Evolutionary conservation across 2,329 filamentous ascomycete species (phyloP).

Genomic region (Fusarium sulawesiense): DNA sequence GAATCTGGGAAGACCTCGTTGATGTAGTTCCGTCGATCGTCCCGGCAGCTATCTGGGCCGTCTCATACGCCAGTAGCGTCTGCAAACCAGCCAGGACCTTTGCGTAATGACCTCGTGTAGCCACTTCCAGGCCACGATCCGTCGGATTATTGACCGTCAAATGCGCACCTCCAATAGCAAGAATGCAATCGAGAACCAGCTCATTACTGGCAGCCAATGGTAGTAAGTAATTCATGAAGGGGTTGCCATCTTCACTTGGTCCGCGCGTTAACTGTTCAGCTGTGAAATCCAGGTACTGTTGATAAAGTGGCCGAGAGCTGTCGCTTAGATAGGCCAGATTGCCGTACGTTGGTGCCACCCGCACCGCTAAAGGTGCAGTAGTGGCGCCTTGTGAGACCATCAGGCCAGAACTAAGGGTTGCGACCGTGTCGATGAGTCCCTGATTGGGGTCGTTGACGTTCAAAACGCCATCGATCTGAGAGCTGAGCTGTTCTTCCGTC

Average conservation of each 20-base stretch:
- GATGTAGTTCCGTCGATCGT: neutral
- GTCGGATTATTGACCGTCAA: neutral
- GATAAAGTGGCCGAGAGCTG: constrained; percentile 9
- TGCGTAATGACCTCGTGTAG: constrained; percentile 7
- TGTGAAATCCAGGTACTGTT: constrained; percentile 8
- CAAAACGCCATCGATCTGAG: neutral
- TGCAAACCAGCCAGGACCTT: neutral
- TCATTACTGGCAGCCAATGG: constrained; percentile 2
- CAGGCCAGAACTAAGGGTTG: neutral
- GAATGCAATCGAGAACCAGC: constrained; percentile 12
- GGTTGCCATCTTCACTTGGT: constrained; percentile 4
- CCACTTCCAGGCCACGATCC: constrained; percentile 4
- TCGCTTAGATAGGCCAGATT: constrained; percentile 14
- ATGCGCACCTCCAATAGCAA: constrained; percentile 18
- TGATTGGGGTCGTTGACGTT: neutral
- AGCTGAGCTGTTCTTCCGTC: neutral
- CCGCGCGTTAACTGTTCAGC: constrained; percentile 13
- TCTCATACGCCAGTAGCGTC: neutral
- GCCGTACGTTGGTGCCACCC: neutral
- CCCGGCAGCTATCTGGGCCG: fast-evolving
- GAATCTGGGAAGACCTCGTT: neutral
- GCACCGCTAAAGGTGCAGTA: neutral
- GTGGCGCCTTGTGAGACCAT: neutral
- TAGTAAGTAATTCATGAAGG: constrained; percentile 10
- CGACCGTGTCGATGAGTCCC: neutral